These are phyloP conservation scores for Trametes coccinea DNA, from an alignment of 768 basidiomycete genomes.

Conservation along the genomic window DNA sequence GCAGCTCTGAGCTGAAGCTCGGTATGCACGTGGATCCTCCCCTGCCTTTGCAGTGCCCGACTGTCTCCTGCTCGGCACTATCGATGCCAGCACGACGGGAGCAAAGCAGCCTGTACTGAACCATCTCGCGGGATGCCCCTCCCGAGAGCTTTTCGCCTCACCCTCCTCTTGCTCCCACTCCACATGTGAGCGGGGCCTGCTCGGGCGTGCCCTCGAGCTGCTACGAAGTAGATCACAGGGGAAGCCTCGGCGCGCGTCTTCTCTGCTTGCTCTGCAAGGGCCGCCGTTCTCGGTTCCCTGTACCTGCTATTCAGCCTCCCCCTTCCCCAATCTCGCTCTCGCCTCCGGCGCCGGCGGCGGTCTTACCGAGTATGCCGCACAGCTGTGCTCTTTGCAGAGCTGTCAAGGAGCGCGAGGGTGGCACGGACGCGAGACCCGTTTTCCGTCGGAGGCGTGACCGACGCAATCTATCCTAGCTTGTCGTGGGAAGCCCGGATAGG, in stretches of 20 bases:
- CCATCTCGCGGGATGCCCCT: too few species aligned
- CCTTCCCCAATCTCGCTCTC: background rate
- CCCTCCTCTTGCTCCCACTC: too few species aligned
- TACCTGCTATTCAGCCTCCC: background rate
- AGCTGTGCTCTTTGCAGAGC: background rate
- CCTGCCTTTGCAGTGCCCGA: background rate
- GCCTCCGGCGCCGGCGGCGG: background rate
- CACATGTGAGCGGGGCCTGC: too few species aligned
- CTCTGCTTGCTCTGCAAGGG: background rate
- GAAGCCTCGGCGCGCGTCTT: too few species aligned
- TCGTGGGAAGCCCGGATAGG: background rate
- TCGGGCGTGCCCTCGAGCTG: too few species aligned
- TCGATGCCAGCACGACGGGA: background rate
- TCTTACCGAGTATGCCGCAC: background rate
- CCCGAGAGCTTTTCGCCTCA: too few species aligned
- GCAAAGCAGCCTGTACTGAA: too few species aligned
- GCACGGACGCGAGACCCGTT: too few species aligned
- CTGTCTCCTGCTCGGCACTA: background rate
- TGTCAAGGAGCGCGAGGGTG: too few species aligned
- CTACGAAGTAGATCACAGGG: too few species aligned
- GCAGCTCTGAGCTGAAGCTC: background rate
- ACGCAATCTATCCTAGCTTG: constrained; percentile 8
- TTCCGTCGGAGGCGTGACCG: background rate
- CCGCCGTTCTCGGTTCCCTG: background rate
- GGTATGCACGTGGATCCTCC: background rate